Evolutionary conservation across 805 yeast genomes (phyloP).

Genomic region (Priceomyces haplophilus): DNA sequence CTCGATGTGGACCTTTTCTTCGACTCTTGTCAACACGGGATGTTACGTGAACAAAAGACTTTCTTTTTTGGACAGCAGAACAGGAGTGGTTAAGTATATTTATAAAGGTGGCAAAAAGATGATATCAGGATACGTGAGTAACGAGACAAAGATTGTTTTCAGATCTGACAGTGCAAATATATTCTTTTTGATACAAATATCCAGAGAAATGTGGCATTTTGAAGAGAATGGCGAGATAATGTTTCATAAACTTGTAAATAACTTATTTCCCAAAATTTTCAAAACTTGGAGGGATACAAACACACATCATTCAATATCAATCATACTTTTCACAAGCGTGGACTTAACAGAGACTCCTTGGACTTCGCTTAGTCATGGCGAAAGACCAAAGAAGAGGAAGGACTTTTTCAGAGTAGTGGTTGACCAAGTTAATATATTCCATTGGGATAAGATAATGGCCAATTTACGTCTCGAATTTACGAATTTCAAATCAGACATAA

Average conservation of each 20-base stretch:
- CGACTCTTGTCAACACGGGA: conserved; percentile 58
- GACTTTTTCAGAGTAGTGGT: conserved; percentile 93
- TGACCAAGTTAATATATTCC: conserved; percentile 83
- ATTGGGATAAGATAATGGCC: conserved; percentile 93
- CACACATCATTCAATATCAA: conserved; percentile 87
- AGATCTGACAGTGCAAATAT: conserved; percentile 89
- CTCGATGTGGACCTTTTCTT: conserved; percentile 85
- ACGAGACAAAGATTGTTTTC: conserved; percentile 73
- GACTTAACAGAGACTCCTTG: conserved; percentile 55
- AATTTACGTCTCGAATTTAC: conserved; percentile 81
- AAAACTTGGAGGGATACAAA: conserved; percentile 82
- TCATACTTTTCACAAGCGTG: conserved; percentile 81
- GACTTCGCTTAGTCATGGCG: conserved; percentile 65
- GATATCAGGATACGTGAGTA: conserved; percentile 74
- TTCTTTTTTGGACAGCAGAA: conserved; percentile 55
- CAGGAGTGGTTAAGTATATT: conserved; percentile 62
- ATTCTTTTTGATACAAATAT: conserved; percentile 79
- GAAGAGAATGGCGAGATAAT: conserved; percentile 94
- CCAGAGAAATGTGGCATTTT: conserved; percentile 97
- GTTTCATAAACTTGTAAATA: conserved; percentile 88
- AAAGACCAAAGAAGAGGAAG: conserved; percentile 59
- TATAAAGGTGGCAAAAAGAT: conserved; percentile 64
- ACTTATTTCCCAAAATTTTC: conserved; percentile 87
- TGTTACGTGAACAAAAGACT: conserved; percentile 65
- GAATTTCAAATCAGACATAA: conserved; percentile 71